Base-by-base conservation (phyloP, 768 basidiomycete genomes). In the Leccinum uliginosum region DNA sequence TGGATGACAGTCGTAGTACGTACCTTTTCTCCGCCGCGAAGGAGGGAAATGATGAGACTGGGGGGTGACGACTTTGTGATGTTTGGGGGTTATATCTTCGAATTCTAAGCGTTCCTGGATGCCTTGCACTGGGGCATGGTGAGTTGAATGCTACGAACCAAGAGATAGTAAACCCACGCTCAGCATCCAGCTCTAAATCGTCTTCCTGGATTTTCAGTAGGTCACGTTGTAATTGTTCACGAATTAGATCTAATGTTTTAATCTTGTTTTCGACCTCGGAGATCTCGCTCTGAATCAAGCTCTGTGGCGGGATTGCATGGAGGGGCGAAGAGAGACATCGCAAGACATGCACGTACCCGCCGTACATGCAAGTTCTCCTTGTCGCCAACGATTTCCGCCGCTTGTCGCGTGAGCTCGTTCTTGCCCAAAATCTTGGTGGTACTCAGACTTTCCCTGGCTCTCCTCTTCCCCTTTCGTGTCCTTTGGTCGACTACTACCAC, bases 101-200 rank as follows among this genome's bases (percentile, higher is more conserved):
- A 89, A 84, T 53, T 84, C 82, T 55, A 93, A 73, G 58, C 91
- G 81, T 70, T 98, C 93, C 66, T 86, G 84, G 19, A 97, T 91
- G 35, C 94, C 94, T 73, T 91, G 85, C 54, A 97, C 93, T 96
- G 63, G 24, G 53, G 38, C 32, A 27, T 34, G 40, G 52, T 66
- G 54, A 60, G 59, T 5, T 7, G 17, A 52, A 7, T 26, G 48
- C 29, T 10, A 19, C 4, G 53, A 60, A 29, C 11, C 6, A 19
- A n/a, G 21, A 14, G 17, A 38, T n/a, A 26, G 40, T 0, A 51
- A 47, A 79, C 91, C 65, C 65, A 95, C 93, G 72, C 74, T 99
- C 96, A 58, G 97, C 96, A 65, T 97, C 93, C n/a, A 99, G 75
- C 67, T 98, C 96, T 23, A 99, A 76, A 59, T 97, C 95, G 63